Evolutionary conservation across 495 filamentous ascomycete species (phyloP).

Genomic region (Platismatia glauca): DNA sequence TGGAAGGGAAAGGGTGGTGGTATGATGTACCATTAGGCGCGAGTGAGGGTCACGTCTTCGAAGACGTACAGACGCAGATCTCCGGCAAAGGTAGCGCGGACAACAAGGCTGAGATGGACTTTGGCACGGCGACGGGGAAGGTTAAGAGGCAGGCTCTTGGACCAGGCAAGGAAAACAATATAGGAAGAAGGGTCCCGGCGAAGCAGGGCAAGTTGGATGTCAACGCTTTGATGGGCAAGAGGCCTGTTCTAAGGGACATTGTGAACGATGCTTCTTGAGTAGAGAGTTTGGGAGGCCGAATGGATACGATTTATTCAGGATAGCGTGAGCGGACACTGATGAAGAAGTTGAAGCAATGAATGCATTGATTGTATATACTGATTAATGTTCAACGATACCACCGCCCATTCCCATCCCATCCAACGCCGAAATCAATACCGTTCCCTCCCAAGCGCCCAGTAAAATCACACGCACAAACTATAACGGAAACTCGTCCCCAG

Average conservation of each 20-base stretch:
- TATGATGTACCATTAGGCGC: slow-evolving; percentile 58
- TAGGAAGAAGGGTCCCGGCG: slow-evolving; percentile 15
- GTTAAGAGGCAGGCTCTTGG: slow-evolving; percentile 8
- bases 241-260: slow-evolving; percentile 46
- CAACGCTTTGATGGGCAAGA: slow-evolving; percentile 29
- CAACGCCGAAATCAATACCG: not conserved
- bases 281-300: not conserved
- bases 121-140: slow-evolving; percentile 3
- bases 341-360: not conserved
- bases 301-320: not conserved
- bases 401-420: not conserved
- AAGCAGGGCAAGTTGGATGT: slow-evolving; percentile 18
- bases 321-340: not conserved
- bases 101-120: slow-evolving; percentile 5
- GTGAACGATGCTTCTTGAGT: slow-evolving; percentile 40
- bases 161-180: slow-evolving; percentile 13
- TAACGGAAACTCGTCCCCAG: no score
- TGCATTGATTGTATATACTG: not conserved
- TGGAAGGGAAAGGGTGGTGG: slow-evolving; percentile 65
- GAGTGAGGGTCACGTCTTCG: slow-evolving; percentile 59
- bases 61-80: slow-evolving; percentile 38
- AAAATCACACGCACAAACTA: no score
- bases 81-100: slow-evolving; percentile 15
- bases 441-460: no score
- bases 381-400: not conserved